Base-by-base conservation (phyloP, 441 rosid species). In the Syzygium malaccense region DNA sequence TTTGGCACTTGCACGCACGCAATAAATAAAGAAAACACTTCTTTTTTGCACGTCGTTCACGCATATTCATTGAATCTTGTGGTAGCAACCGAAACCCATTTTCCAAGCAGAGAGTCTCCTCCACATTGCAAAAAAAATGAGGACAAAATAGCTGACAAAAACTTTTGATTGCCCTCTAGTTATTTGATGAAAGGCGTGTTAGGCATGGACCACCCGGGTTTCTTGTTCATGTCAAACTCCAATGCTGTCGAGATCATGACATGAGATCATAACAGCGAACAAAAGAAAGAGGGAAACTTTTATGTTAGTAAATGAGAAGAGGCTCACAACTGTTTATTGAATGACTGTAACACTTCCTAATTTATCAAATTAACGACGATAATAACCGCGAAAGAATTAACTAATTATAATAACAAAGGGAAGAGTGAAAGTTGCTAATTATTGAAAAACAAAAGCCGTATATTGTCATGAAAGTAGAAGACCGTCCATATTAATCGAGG, bases 51-150 rank as follows among this genome's bases (percentile, higher is more conserved):
- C 30, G 18, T 86, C 66, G 55, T 71, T 45, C 49, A 54, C 53
- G 85, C 89, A 14, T 78, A 32, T 88, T 55, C 90, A 86, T 79
- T 88, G 91, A 89, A 90, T 71, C 48, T 57, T 85, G 28, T 6
- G 7, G 45, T n/a, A 85, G 26, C 60, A 85, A 56, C 49, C 28
- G 23, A 71, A 33, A 26, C 8, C 80, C 25, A 33, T 19, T 10
- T 8, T 68, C 13, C 11, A 33, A 1, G 80, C 48, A 33, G 4
- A 10, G 20, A 3, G 3, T 68, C 49, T 71, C 9, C 9, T 13
- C 75, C 75, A 30, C 17, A 0, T 23, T 30, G 17, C 41, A 17
- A 64, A 15, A 18, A 18, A 18, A 12, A 45, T 20, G 83, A 37
- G 83, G 83, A 37, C 83, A 71, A 71, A 37, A 23, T 23, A 41